Conservation (phyloP, 176 grass and related monocot genomes). For the Poa pratensis region DNA sequence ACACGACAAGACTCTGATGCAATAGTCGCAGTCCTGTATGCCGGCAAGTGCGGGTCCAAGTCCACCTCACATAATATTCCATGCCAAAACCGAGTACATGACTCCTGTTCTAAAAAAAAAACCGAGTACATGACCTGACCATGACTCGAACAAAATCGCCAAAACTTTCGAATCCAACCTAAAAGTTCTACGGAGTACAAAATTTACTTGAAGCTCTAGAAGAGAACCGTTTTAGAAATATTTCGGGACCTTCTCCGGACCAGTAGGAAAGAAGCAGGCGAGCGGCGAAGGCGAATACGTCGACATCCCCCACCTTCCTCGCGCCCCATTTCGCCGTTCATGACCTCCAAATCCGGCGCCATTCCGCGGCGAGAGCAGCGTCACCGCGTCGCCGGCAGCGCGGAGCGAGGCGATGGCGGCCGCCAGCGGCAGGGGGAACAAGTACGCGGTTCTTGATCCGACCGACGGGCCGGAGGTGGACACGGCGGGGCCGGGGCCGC, state of each 20-base stretch:
- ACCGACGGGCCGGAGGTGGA: slow-evolving; percentile 42
- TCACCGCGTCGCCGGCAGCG: slow-evolving; percentile 2
- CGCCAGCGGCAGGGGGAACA: slow-evolving; percentile 43
- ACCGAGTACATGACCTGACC: slow-evolving; percentile 16
- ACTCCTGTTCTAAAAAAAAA: not conserved
- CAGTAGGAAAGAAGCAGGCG: slow-evolving; percentile 19
- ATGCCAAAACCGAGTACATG: slow-evolving; percentile 33
- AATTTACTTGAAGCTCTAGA: not conserved
- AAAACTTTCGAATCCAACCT: not conserved
- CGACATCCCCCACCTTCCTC: slow-evolving; percentile 53
- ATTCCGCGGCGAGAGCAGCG: not conserved
- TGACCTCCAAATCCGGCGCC: slow-evolving; percentile 32
- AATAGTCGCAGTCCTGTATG: not conserved
- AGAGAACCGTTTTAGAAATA: slow-evolving; percentile 5
- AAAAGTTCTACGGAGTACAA: not conserved
- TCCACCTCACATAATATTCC: not conserved
- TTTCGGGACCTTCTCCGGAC: not conserved
- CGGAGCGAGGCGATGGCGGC: slow-evolving; percentile 36
- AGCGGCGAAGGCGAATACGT: slow-evolving; percentile 33
- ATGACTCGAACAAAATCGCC: slow-evolving; percentile 2
- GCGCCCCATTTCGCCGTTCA: slow-evolving; percentile 39
- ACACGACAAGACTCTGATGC: not conserved
- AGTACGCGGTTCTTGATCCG: slow-evolving; percentile 44
- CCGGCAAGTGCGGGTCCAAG: not conserved
- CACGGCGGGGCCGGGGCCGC: not conserved